A percentile compares a stretch with the other conserved stretches of the same genome.
Evolutionary conservation across 768 basidiomycete species (phyloP).

Genomic region (Pleurotus pulmonarius): DNA sequence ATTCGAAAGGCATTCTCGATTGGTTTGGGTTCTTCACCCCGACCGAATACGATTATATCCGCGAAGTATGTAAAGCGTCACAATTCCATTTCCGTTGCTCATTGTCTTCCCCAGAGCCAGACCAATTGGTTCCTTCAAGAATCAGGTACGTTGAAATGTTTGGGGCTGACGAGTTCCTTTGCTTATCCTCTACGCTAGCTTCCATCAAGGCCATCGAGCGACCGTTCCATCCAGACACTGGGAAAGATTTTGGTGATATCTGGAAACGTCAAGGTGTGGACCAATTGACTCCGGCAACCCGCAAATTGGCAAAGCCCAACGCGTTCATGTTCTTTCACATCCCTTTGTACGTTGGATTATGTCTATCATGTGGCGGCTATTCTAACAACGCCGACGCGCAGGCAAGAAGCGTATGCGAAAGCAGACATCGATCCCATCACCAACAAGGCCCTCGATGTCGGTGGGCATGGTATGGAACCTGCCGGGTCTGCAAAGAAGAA

Average conservation of each 20-base stretch:
- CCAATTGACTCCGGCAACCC: slow-evolving; percentile 52
- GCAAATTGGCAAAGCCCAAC: slow-evolving; percentile 84
- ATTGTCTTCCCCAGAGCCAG: slow-evolving; percentile 50
- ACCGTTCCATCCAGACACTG: slow-evolving; percentile 78
- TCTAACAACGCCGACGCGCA: slow-evolving; percentile 19
- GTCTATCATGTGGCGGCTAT: not conserved
- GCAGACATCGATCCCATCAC: slow-evolving; percentile 63
- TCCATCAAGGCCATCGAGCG: slow-evolving; percentile 73
- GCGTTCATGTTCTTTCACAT: slow-evolving; percentile 99
- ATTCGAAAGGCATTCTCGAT: slow-evolving; percentile 56
- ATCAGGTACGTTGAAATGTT: slow-evolving; percentile 40
- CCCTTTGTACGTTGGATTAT: slow-evolving; percentile 58
- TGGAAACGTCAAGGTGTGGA: slow-evolving; percentile 59
- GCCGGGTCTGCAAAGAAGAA: slow-evolving; percentile 65
- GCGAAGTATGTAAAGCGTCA: slow-evolving; percentile 38
- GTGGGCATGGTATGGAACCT: slow-evolving; percentile 54
- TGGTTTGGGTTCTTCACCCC: slow-evolving; percentile 64
- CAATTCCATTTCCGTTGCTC: not conserved
- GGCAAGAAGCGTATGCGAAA: slow-evolving; percentile 70
- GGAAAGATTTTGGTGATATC: slow-evolving; percentile 60
- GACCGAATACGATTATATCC: slow-evolving; percentile 85
- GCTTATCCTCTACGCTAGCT: slow-evolving; percentile 22
- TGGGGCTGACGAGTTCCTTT: not conserved
- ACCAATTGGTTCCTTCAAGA: slow-evolving; percentile 89
- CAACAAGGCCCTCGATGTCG: slow-evolving; percentile 65